Evolutionary conservation across 805 yeast species (phyloP), one percentile per base, ranked within the genome.

Genomic region (Candida khao-thaluensis): DNA sequence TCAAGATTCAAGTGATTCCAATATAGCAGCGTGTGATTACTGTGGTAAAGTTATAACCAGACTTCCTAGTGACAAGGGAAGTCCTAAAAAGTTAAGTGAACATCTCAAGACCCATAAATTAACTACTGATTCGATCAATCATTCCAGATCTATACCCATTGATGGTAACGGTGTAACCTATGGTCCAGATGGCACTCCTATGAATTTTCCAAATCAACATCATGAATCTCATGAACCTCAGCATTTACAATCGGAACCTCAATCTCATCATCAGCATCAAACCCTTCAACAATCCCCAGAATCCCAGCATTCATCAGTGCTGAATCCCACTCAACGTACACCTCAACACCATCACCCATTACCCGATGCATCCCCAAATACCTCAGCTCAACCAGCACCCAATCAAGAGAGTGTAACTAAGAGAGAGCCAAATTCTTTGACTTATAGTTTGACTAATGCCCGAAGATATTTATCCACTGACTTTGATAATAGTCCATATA

Each of bases 41-140:
- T 77, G 82, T 53, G 74, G 76, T 1, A 75, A 71, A 49, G 60
- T 68, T 9, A 67, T 77, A 25, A 61, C 61, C 18, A 56, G 82
- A 38, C 56, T 75, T 35, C 59, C 72, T 8, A 65, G 74, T 26
- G 82, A 77, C 51, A 75, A 74, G 51, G 82, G 82, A 0, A 71
- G 76, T 17, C 82, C 82, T 18, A 77, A 77, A 63, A 77, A 77
- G 51, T 59, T 77, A 28, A 69, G 71, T 35, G 82, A 77, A 52
- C 82, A 77, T 51, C 57, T 77, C 46, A 69, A 71, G 45, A 75
- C 81, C 3, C 82, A 77, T 49, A 47, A 47, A 23, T 41, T 47
- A 16, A 55, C 56, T 20, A 64, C 56, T 37, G 62, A 60, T 7
- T 59, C 71, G 18, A 56, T 66, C 28, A 74, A 74, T 45, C 57